Percentiles rank a stretch among this genome's conserved stretches.
phyloP scores from a whole-genome alignment of 129 eudicot genomes.

The Artemisia tridentata region DNA sequence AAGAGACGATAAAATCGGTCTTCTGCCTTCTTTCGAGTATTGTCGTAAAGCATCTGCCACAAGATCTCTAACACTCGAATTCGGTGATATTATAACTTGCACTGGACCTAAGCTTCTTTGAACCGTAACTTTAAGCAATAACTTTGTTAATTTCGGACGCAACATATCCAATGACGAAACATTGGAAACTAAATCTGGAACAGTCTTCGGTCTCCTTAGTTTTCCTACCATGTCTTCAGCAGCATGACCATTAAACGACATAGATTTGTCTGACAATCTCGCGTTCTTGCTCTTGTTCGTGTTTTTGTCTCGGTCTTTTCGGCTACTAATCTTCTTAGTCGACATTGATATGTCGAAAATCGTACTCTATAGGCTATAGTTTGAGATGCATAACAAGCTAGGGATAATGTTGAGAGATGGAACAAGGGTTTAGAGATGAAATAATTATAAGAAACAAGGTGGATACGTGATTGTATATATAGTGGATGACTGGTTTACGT shows the following conservation, averaged over 20 bases:
- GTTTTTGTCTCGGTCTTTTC: constrained; percentile 41
- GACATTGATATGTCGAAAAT: constrained; percentile 36
- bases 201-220: constrained; percentile 68
- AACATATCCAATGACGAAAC: constrained; percentile 8
- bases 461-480: constrained; percentile 17
- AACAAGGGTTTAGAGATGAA: constrained; percentile 3
- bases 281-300: constrained; percentile 53
- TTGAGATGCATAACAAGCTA: constrained; percentile 30
- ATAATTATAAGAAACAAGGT: neutral
- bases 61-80: constrained; percentile 59
- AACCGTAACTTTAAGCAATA: constrained; percentile 70
- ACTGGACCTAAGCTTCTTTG: constrained; percentile 77
- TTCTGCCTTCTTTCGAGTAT: constrained; percentile 71
- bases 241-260: constrained; percentile 65
- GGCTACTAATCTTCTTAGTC: constrained; percentile 41
- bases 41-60: constrained; percentile 53
- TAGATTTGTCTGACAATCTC: constrained; percentile 50
- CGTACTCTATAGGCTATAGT: constrained; percentile 36
- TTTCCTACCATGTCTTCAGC: constrained; percentile 31
- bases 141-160: constrained; percentile 63
- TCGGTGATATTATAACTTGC: constrained; percentile 65
- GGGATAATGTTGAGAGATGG: constrained; percentile 9
- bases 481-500: neutral
- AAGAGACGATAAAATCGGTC: constrained; percentile 45
- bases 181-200: constrained; percentile 56